Conservation (phyloP, 1,284 basidiomycete genomes). For the Marasmius sp. region DNA sequence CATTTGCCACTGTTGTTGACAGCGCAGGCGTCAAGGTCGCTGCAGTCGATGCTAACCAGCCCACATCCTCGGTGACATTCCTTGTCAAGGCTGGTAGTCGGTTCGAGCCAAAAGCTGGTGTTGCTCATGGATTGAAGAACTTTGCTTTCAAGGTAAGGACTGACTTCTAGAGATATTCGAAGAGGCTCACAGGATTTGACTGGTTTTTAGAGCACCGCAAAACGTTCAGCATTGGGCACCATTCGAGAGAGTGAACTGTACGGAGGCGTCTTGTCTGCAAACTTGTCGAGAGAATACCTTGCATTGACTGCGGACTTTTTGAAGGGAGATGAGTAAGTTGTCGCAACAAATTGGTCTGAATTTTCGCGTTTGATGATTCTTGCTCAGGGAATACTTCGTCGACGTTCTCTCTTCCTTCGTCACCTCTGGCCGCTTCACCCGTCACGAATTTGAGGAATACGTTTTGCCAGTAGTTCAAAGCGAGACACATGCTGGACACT, state of each 20-base stretch:
- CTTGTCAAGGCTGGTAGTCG: conserved; percentile 90
- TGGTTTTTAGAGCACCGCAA: conserved; percentile 69
- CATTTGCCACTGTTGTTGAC: conserved; percentile 81
- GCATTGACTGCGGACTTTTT: conserved; percentile 94
- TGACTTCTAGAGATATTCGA: background rate
- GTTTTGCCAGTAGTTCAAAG: conserved; percentile 76
- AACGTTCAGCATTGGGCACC: conserved; percentile 87
- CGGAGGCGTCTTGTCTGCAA: conserved; percentile 90
- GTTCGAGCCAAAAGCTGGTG: conserved; percentile 83
- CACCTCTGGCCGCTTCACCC: conserved; percentile 79
- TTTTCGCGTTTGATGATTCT: conserved; percentile 3
- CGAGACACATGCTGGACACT: conserved; percentile 66
- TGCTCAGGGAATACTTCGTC: conserved; percentile 77
- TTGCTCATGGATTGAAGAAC: conserved; percentile 92
- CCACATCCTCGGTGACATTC: conserved; percentile 83
- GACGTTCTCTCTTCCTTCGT: conserved; percentile 84
- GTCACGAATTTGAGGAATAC: conserved; percentile 85
- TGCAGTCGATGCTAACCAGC: conserved; percentile 76
- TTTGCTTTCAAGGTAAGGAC: conserved; percentile 90
- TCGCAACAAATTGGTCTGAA: conserved; percentile 4
- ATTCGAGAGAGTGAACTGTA: conserved; percentile 93
- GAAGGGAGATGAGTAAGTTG: conserved; percentile 91
- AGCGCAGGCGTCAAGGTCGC: conserved; percentile 83
- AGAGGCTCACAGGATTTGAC: background rate
- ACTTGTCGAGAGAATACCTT: conserved; percentile 87